These are phyloP conservation scores for Elsinoe necatrix DNA, from an alignment of 2,329 filamentous ascomycete species.

Conservation along the genomic window DNA sequence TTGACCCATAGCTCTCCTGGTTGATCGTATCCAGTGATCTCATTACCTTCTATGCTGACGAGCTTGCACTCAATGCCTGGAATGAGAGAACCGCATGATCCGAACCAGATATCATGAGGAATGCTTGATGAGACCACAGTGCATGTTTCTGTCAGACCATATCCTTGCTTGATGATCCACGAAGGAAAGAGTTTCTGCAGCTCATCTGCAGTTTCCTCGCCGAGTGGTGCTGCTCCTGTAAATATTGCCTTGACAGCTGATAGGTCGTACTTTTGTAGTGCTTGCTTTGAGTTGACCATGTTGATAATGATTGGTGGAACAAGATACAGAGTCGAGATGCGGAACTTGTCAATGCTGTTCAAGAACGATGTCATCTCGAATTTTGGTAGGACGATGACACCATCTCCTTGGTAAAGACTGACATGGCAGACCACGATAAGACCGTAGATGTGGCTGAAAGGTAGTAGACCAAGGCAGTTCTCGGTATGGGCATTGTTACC, in stretches of 20 bases:
- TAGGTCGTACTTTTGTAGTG: slow-evolving; percentile 61
- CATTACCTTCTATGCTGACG: slow-evolving; percentile 57
- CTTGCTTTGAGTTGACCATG: slow-evolving; percentile 56
- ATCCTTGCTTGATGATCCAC: slow-evolving; percentile 61
- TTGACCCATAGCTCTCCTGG: slow-evolving; percentile 76
- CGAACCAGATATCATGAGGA: slow-evolving; percentile 57
- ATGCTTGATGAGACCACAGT: slow-evolving; percentile 59
- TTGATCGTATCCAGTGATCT: slow-evolving; percentile 61
- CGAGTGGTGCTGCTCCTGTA: slow-evolving; percentile 70
- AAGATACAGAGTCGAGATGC: slow-evolving; percentile 58
- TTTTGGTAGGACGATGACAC: slow-evolving; percentile 62
- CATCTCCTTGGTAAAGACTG: slow-evolving; percentile 62
- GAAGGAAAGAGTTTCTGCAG: slow-evolving; percentile 53
- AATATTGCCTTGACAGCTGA: slow-evolving; percentile 58
- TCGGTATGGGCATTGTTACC: slow-evolving; percentile 41
- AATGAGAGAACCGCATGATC: slow-evolving; percentile 63
- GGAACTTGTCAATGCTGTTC: slow-evolving; percentile 56
- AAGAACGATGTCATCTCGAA: slow-evolving; percentile 60
- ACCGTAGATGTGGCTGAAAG: slow-evolving; percentile 75
- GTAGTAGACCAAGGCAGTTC: slow-evolving; percentile 59
- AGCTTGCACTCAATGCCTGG: slow-evolving; percentile 59
- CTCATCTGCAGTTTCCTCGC: slow-evolving; percentile 61
- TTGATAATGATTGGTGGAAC: slow-evolving; percentile 76
- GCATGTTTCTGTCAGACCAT: slow-evolving; percentile 69
- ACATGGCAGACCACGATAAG: slow-evolving; percentile 62